Evolutionary conservation across 2,329 filamentous ascomycete genomes (phyloP), one percentile per base, ranked within the genome.

Genomic region (Ceratocystis cubensis): DNA sequence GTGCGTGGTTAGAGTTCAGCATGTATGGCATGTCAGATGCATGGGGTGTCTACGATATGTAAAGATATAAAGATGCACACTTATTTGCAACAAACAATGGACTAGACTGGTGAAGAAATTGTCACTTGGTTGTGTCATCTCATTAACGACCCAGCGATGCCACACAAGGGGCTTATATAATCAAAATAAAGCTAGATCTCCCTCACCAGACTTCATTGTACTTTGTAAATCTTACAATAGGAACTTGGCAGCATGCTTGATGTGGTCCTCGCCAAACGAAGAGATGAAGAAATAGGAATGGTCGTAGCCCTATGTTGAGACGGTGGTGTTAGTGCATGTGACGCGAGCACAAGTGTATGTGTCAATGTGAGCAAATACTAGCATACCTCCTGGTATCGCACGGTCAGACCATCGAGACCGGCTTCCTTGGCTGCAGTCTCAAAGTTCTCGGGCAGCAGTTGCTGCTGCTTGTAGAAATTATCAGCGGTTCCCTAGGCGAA

Each of bases 231-330:
- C 20, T 57, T 17, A 57, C 22, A 74, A 75, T 66, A 96, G 78
- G 74, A 91, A 87, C 80, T 94, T 96, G 70, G 92, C 93, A 68
- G 91, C 91, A 78, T 95, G 91, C 72, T 90, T 87, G 71, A 97
- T 83, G 76, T 99, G 94, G 72, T 97, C 92, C 73, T 89, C 87
- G 56, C 88, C 84, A 75, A 99, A 99, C 17, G 85, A 86, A 45
- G 92, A 87, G 80, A 99, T 95, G 77, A 96, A 96, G 78, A 86
- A 99, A 79, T 99, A 99, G 69, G 91, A 96, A 78, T 99, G 94
- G 75, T 99, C 94, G 74, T 99, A 97, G 69, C 86, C 91, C 78
- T 89, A 25, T 7, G 22, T 20, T 73, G 4, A 4, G 20, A 4
- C n/a, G 5, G 5, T 33, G 37, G 33, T 15, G n/a, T 61, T 33